Percentiles rank a stretch among this genome's conserved stretches.
These are phyloP conservation scores for Myrica gale DNA, from an alignment of 306 rosid genomes.

Conservation along the genomic window DNA sequence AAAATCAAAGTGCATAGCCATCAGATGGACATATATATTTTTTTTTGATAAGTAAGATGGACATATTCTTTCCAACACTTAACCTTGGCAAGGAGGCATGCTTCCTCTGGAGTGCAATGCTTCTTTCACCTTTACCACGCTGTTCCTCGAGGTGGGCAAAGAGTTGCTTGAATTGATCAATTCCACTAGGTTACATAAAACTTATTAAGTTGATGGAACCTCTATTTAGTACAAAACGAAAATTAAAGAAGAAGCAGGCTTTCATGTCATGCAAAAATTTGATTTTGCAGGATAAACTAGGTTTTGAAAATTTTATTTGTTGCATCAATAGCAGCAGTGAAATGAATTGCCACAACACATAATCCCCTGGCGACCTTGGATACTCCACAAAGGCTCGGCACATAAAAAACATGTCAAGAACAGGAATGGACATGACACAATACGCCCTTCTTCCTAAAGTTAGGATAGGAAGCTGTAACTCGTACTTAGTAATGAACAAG, in stretches of 20 bases:
- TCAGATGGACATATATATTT: background rate
- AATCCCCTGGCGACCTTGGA: too few species aligned
- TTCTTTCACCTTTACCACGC: slow-evolving; percentile 36
- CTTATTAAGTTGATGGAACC: background rate
- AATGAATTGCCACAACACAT: too few species aligned
- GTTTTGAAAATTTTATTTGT: background rate
- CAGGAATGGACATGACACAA: background rate
- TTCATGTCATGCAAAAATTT: background rate
- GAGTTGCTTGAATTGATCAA: slow-evolving; percentile 56
- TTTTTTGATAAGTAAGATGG: too few species aligned
- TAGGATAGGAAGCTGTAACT: background rate
- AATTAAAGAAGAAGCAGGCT: background rate
- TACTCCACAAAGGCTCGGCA: too few species aligned
- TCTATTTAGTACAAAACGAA: background rate
- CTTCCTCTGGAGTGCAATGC: slow-evolving; percentile 48
- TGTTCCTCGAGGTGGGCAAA: slow-evolving; percentile 63
- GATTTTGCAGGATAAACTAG: background rate
- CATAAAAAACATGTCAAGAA: too few species aligned
- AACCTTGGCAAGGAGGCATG: slow-evolving; percentile 69
- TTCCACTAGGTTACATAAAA: slow-evolving; percentile 42
- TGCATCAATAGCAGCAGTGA: too few species aligned
- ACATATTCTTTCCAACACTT: slow-evolving; percentile 2
- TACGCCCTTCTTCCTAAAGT: slow-evolving; percentile 1
- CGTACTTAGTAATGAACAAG: background rate
- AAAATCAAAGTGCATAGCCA: background rate